These are phyloP conservation scores for Xerophyta viscosa DNA, from an alignment of 106 monocot genomes.

Conservation along the genomic window DNA sequence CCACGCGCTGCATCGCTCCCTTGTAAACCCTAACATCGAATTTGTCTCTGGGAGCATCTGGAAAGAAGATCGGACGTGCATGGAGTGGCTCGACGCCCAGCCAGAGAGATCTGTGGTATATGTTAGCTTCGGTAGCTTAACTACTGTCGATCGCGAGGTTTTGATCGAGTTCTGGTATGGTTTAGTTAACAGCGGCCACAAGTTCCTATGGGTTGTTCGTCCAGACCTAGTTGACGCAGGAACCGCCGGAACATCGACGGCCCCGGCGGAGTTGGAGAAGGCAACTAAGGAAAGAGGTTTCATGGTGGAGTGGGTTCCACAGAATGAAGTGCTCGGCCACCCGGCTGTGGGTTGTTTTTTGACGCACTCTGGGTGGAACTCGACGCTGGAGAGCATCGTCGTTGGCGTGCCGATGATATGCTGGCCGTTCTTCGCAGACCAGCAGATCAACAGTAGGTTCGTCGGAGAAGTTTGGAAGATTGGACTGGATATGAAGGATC, in stretches of 20 bases:
- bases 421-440: constrained; percentile 14
- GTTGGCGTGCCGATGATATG: constrained; percentile 22
- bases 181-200: constrained; percentile 10
- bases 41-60: constrained; percentile 11
- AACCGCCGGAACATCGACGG: neutral
- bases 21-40: neutral
- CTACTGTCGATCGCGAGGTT: constrained; percentile 1
- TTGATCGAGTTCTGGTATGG: constrained; percentile 27
- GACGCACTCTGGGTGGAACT: constrained; percentile 34
- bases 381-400: constrained; percentile 17
- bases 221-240: neutral
- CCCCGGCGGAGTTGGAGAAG: neutral
- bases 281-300: neutral
- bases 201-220: constrained; percentile 13
- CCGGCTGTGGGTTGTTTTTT: constrained; percentile 21
- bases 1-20: constrained; percentile 26
- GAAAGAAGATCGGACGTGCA: constrained; percentile 21
- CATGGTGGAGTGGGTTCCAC: neutral
- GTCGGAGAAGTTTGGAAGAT: constrained; percentile 31
- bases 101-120: constrained; percentile 19
- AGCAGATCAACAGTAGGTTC: constrained; percentile 23
- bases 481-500: constrained; percentile 35
- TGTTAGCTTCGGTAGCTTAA: constrained; percentile 22
- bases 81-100: constrained; percentile 23
- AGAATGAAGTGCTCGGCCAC: constrained; percentile 18